Conservation (phyloP, 2,329 filamentous ascomycete genomes). For the Ceratocystis ficicola region DNA sequence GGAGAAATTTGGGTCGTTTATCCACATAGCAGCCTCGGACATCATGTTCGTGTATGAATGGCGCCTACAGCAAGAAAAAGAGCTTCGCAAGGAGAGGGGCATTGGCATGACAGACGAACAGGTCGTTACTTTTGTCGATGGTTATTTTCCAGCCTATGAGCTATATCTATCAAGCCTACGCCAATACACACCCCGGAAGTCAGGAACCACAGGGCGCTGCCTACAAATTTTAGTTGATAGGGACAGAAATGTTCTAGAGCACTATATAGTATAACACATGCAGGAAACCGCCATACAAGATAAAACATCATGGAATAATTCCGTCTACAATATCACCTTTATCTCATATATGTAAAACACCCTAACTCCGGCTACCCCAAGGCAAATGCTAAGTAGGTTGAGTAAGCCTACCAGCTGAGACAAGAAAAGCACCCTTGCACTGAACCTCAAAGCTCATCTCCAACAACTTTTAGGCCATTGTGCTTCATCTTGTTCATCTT, state of each 20-base stretch:
- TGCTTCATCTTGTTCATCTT: constrained; percentile 44
- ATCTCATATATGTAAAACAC: constrained; percentile 2
- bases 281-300: not conserved
- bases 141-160: constrained; percentile 61
- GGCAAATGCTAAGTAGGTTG: not conserved
- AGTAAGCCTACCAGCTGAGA: not conserved
- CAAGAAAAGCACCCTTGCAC: not conserved
- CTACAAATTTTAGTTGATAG: constrained; percentile 49
- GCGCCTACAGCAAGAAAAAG: constrained; percentile 68
- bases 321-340: not conserved
- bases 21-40: constrained; percentile 57
- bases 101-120: constrained; percentile 73
- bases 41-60: constrained; percentile 69
- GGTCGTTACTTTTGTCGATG: constrained; percentile 60
- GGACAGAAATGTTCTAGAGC: constrained; percentile 43
- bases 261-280: not conserved
- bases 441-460: constrained; percentile 19
- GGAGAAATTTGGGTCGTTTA: constrained; percentile 40
- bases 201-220: constrained; percentile 40
- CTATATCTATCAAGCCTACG: constrained; percentile 33
- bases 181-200: not conserved
- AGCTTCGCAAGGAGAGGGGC: constrained; percentile 53
- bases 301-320: not conserved
- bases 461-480: constrained; percentile 45
- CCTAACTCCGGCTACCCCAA: constrained; percentile 4